Evolutionary conservation across 2,329 filamentous ascomycete genomes (phyloP), one percentile per base, ranked within the genome.

Genomic region (Arthrocladium fulminans): DNA sequence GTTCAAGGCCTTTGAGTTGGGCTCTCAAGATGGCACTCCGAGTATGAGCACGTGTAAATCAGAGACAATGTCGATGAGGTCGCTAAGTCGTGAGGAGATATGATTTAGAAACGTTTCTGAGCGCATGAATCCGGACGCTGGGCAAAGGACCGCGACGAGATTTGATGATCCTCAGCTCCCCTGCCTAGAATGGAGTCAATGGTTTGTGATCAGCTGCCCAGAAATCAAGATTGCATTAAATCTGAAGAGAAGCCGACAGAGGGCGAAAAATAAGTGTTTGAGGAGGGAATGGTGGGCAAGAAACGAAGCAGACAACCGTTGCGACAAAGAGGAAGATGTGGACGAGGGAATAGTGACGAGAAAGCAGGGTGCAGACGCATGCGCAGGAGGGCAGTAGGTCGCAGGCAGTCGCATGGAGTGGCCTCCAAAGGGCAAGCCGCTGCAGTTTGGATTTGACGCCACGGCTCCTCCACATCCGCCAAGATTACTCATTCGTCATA

Each of bases 401-500:
- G n/a, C 37, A n/a, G 37, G 37, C 17, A 24, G 17, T 40, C 37
- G 9, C 37, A 9, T 32, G 8, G 22, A 23, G 22, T 42, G 19
- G 22, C 20, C 39, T 42, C 22, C 20, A 24, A 42, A n/a, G n/a
- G n/a, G 6, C 5, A 17, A 13, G 13, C n/a, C 32, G n/a, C 6
- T 13, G n/a, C 13, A 32, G 37, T 7, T 40, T 40, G 22, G 37
- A 29, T 29, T 29, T 22, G 37, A 15, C 3, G 19, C 9, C 9
- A 8, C 8, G n/a, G 4, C 37, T 40, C 37, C 9, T 9, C 8
- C 37, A 7, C 20, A 10, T n/a, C 23, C 20, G 41, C 41, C 41
- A 44, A 44, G 41, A 3, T n/a, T n/a, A n/a, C 7, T 25, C 20
- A 15, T 43, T 43, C 40, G 25, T 44, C 41, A 44, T 44, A 44